phyloP scores from a whole-genome alignment of 2,329 filamentous ascomycete genomes.

The Penicillium sp. region DNA sequence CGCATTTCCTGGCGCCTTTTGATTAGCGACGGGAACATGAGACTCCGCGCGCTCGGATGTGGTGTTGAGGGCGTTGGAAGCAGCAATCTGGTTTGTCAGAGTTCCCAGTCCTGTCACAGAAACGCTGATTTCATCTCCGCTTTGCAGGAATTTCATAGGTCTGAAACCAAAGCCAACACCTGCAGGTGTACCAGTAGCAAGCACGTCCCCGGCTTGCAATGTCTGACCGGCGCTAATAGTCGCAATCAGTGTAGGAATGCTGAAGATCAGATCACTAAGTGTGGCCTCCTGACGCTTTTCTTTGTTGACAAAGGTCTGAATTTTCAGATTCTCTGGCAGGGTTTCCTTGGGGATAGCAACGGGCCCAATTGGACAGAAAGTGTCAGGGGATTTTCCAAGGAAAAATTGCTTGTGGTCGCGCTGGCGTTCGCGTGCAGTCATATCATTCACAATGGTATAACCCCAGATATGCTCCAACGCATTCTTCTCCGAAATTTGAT shows the following conservation, averaged over 20 bases:
- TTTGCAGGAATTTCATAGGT: conserved; percentile 45
- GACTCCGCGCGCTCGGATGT: not conserved
- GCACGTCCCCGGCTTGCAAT: conserved; percentile 52
- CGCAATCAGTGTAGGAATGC: conserved; percentile 49
- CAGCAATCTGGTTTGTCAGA: conserved; percentile 45
- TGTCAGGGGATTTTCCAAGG: conserved; percentile 59
- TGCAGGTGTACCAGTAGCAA: conserved; percentile 53
- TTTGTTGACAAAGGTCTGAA: conserved; percentile 54
- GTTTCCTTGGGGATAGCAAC: conserved; percentile 52
- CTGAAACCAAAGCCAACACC: conserved; percentile 53
- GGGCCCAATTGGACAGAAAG: conserved; percentile 60
- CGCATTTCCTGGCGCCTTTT: not conserved
- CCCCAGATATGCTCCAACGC: conserved; percentile 59
- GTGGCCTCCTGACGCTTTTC: conserved; percentile 53
- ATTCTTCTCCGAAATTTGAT: conserved; percentile 45
- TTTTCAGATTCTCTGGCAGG: conserved; percentile 45
- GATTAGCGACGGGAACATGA: not conserved
- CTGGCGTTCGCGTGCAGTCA: conserved; percentile 58
- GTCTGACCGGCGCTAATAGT: conserved; percentile 55
- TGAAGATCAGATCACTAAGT: conserved; percentile 54
- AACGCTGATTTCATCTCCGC: conserved; percentile 47
- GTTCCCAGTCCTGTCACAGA: conserved; percentile 47
- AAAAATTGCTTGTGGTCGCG: conserved; percentile 63
- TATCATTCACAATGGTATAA: conserved; percentile 59
- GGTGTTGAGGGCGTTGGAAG: not conserved